phyloP scores from a whole-genome alignment of 2,329 filamentous ascomycete species.

The Spiromastix sp. region DNA sequence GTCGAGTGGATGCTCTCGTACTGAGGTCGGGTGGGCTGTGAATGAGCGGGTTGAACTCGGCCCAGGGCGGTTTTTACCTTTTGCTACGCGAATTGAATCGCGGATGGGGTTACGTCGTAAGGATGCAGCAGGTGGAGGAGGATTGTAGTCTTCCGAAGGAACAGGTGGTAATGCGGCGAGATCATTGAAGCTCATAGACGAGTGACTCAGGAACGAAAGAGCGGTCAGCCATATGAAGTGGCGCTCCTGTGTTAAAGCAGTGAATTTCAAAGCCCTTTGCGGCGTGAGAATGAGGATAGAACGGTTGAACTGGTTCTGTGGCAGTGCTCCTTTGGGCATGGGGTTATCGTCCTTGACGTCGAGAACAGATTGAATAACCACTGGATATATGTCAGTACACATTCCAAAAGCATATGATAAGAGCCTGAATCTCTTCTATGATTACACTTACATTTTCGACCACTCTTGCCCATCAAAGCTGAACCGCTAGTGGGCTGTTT shows the following conservation, averaged over 20 bases:
- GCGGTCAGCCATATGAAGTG: slow-evolving; percentile 95
- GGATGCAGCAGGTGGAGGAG: slow-evolving; percentile 37
- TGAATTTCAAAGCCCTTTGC: slow-evolving; percentile 90
- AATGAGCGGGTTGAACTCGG: slow-evolving; percentile 31
- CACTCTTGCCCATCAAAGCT: slow-evolving; percentile 85
- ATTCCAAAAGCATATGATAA: slow-evolving; percentile 1
- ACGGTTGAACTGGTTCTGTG: slow-evolving; percentile 61
- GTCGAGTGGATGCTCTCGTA: slow-evolving; percentile 23
- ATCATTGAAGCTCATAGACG: slow-evolving; percentile 68
- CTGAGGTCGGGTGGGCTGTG: slow-evolving; percentile 20
- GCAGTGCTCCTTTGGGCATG: slow-evolving; percentile 56
- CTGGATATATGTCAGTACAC: slow-evolving; percentile 40
- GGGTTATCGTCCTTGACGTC: slow-evolving; percentile 94
- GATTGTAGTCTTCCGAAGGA: slow-evolving; percentile 28
- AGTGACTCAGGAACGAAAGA: slow-evolving; percentile 88
- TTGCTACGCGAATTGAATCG: slow-evolving; percentile 83
- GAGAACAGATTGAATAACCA: slow-evolving; percentile 88
- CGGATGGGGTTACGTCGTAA: slow-evolving; percentile 55
- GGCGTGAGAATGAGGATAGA: slow-evolving; percentile 94
- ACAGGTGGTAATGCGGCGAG: slow-evolving; percentile 51
- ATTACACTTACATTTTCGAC: slow-evolving; percentile 71
- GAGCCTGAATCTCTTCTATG: background rate
- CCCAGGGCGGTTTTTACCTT: slow-evolving; percentile 49
- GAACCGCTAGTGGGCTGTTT: slow-evolving; percentile 86
- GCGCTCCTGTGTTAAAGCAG: slow-evolving; percentile 67